Conservation (phyloP, 441 rosid species). For the Metrosideros polymorpha region DNA sequence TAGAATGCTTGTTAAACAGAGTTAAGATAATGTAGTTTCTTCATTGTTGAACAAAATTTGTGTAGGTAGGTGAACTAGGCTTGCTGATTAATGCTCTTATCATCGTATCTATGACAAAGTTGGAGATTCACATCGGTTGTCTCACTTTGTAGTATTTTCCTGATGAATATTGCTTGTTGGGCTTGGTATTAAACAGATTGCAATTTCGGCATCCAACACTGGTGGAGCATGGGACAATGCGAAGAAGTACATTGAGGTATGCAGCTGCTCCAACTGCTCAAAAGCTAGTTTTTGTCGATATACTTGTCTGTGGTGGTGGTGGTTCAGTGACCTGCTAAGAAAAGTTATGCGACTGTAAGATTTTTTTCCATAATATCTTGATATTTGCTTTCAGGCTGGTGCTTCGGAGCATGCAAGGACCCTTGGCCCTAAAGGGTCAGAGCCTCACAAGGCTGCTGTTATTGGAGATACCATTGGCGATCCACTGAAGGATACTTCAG, state of each 20-base stretch:
- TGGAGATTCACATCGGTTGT: neutral
- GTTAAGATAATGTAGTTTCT: neutral
- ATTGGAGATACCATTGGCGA: slow-evolving; percentile 11
- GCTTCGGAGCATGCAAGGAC: slow-evolving; percentile 12
- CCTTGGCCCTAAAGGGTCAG: slow-evolving; percentile 10
- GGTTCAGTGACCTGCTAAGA: neutral
- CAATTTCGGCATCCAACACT: slow-evolving; percentile 10
- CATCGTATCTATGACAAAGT: neutral
- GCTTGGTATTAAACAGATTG: slow-evolving; percentile 1
- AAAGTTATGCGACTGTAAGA: neutral
- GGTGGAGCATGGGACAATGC: slow-evolving; percentile 16
- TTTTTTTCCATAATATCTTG: neutral
- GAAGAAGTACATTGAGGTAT: slow-evolving; percentile 12
- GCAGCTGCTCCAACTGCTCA: neutral
- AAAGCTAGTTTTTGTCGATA: neutral
- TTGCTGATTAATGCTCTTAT: neutral
- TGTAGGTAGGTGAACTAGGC: neutral
- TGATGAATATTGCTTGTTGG: neutral
- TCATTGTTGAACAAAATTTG: neutral
- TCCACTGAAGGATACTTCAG: slow-evolving; percentile 12
- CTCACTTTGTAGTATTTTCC: neutral
- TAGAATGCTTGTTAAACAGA: neutral
- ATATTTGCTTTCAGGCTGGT: neutral
- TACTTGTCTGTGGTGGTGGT: neutral
- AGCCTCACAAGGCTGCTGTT: slow-evolving; percentile 11